phyloP scores from a whole-genome alignment of 108 stramenopile species.

The Pseudonitzschia multistriata region DNA sequence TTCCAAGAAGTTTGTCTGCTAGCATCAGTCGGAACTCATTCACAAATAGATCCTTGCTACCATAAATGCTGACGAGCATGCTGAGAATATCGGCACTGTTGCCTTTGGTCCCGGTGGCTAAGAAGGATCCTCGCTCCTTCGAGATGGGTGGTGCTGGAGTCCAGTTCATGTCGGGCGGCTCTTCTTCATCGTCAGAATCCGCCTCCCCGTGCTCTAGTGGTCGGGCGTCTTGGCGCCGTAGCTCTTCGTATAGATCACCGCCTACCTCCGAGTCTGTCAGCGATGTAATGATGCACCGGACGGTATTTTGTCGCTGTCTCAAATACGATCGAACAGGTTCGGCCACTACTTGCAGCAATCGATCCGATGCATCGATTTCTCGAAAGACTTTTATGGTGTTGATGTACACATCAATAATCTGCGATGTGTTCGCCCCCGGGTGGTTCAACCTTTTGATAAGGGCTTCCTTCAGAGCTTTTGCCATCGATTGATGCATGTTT shows the following conservation, averaged over 20 bases:
- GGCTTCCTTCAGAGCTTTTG: conserved; percentile 43
- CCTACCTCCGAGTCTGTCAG: conserved; percentile 90
- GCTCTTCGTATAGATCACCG: conserved; percentile 93
- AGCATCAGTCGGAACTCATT: conserved; percentile 95
- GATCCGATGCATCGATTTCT: conserved; percentile 83
- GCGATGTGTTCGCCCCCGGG: conserved; percentile 91
- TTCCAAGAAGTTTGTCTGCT: conserved; percentile 92
- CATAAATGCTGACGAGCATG: conserved; percentile 97
- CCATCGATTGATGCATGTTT: conserved; percentile 42
- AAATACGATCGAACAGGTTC: conserved; percentile 89
- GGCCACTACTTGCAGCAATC: conserved; percentile 82
- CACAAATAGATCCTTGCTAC: conserved; percentile 96
- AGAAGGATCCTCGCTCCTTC: conserved; percentile 53
- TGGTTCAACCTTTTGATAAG: conserved; percentile 85
- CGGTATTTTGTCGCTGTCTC: conserved; percentile 80
- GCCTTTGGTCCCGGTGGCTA: conserved; percentile 34
- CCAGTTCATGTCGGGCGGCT: conserved; percentile 70
- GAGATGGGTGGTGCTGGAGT: conserved; percentile 72
- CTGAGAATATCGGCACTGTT: conserved; percentile 84
- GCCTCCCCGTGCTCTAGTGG: conserved; percentile 69
- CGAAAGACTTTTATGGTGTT: conserved; percentile 87
- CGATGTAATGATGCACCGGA: conserved; percentile 94
- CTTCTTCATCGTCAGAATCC: conserved; percentile 72
- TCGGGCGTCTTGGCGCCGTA: conserved; percentile 82
- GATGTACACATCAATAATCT: conserved; percentile 96